phyloP scores from a whole-genome alignment of 2,329 filamentous ascomycete genomes.

The Aspergillus texensis region DNA sequence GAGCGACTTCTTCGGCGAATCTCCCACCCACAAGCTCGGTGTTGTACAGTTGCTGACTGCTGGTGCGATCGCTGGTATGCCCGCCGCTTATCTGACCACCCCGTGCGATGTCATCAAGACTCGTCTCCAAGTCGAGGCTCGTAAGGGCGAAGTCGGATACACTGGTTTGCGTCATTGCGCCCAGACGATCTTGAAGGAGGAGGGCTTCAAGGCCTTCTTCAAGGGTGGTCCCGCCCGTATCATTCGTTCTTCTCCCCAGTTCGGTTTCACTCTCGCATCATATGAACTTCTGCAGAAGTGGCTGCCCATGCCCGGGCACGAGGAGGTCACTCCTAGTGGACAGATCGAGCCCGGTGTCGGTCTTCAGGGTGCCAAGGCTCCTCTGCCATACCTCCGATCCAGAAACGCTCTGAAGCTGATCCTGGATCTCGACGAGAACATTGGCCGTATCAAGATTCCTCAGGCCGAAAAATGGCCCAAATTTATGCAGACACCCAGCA shows the following conservation, averaged over 20 bases:
- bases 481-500: slow-evolving; percentile 33
- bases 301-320: slow-evolving; percentile 75
- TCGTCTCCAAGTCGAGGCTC: slow-evolving; percentile 91
- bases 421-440: slow-evolving; percentile 89
- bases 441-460: slow-evolving; percentile 72
- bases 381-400: slow-evolving; percentile 70
- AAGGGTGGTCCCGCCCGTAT: slow-evolving; percentile 97
- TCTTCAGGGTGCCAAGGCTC: slow-evolving; percentile 64
- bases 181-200: slow-evolving; percentile 79
- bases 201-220: slow-evolving; percentile 96
- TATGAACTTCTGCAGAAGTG: slow-evolving; percentile 87
- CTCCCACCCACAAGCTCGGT: slow-evolving; percentile 81
- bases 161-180: slow-evolving; percentile 85
- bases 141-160: slow-evolving; percentile 90
- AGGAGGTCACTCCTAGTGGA: slow-evolving; percentile 59
- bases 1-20: slow-evolving; percentile 90
- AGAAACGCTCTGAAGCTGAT: slow-evolving; percentile 95
- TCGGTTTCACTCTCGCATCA: slow-evolving; percentile 93
- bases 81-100: slow-evolving; percentile 90
- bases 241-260: slow-evolving; percentile 91
- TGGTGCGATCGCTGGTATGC: slow-evolving; percentile 92
- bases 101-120: slow-evolving; percentile 99
- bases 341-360: slow-evolving; percentile 66
- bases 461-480: slow-evolving; percentile 43
- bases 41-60: slow-evolving; percentile 89